Percentiles rank a stretch among this genome's conserved stretches.
These are phyloP conservation scores for Phialemonium atrogriseum DNA, from an alignment of 2,329 filamentous ascomycete species.

Conservation along the genomic window DNA sequence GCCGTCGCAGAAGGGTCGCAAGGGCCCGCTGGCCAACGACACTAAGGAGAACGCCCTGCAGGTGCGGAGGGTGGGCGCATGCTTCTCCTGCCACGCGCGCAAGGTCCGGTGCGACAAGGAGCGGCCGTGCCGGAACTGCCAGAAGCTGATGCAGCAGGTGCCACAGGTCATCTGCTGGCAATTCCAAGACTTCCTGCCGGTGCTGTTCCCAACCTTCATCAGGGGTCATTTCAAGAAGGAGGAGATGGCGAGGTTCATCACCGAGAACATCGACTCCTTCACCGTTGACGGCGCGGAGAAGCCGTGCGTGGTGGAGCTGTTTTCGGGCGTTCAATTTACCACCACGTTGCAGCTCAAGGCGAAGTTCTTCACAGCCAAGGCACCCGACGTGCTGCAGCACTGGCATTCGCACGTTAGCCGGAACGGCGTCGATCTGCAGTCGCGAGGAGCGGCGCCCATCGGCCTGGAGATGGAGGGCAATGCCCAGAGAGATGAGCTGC, in stretches of 20 bases:
- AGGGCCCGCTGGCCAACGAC: conserved; percentile 45
- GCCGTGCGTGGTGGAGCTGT: conserved; percentile 37
- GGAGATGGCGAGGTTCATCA: conserved; percentile 37
- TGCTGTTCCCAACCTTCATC: conserved; percentile 45
- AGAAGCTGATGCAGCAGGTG: conserved; percentile 38
- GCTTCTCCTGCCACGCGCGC: conserved; percentile 51
- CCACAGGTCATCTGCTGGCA: conserved; percentile 52
- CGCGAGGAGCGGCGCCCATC: conserved; percentile 37
- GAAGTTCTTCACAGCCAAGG: conserved; percentile 43
- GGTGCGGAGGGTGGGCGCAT: conserved; percentile 45
- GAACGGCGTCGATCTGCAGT: conserved; percentile 30
- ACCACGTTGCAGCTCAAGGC: conserved; percentile 38
- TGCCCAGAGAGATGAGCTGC: conserved; percentile 35
- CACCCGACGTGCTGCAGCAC: conserved; percentile 39
- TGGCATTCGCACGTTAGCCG: conserved; percentile 35
- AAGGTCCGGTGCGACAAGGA: conserved; percentile 51
- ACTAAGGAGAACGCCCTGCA: conserved; percentile 46
- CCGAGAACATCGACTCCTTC: conserved; percentile 40
- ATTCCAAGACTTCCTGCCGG: conserved; percentile 44
- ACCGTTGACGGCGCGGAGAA: conserved; percentile 29
- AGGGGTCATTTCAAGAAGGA: conserved; percentile 42
- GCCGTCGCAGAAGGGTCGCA: conserved; percentile 45
- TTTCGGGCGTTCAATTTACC: conserved; percentile 35
- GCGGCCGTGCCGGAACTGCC: conserved; percentile 48
- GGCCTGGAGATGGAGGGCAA: conserved; percentile 36